phyloP scores from a whole-genome alignment of 2,329 filamentous ascomycete genomes.

The Sordariomycetes sp. region DNA sequence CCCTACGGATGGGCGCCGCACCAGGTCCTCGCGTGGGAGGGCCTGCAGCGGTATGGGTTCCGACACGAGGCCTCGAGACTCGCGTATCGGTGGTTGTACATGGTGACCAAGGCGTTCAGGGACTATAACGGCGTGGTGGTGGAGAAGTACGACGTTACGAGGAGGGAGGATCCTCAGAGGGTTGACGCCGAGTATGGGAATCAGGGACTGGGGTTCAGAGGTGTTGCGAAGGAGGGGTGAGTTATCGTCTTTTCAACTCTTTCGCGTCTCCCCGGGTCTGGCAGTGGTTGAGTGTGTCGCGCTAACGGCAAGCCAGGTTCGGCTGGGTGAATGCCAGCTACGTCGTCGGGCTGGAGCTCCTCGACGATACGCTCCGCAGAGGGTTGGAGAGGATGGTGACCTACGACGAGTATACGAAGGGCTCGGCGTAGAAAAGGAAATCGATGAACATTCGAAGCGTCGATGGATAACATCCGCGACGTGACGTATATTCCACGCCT shows the following conservation, averaged over 20 bases:
- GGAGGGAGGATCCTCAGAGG: conserved; percentile 77
- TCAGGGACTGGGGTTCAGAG: conserved; percentile 89
- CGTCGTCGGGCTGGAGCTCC: conserved; percentile 79
- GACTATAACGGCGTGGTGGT: conserved; percentile 98
- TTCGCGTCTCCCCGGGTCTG: neutral
- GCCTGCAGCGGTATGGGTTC: conserved; percentile 82
- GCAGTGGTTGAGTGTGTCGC: neutral
- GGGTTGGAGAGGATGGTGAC: conserved; percentile 79
- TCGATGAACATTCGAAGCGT: neutral
- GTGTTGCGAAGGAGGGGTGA: conserved; percentile 90
- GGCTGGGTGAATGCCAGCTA: conserved; percentile 99
- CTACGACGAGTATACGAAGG: conserved; percentile 60
- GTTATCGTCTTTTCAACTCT: conserved; percentile 25
- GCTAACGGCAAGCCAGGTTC: conserved; percentile 46
- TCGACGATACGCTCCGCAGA: conserved; percentile 79
- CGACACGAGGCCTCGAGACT: conserved; percentile 78
- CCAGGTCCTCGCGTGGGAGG: conserved; percentile 96
- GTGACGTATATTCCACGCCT: neutral
- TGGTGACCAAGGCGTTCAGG: conserved; percentile 97
- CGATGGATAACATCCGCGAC: neutral
- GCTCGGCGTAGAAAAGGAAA: conserved; percentile 4
- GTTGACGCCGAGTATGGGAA: conserved; percentile 98
- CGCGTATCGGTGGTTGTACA: conserved; percentile 93
- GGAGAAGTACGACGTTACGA: conserved; percentile 96
- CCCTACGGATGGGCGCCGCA: conserved; percentile 98